Evolutionary conservation across 257 asterid species (phyloP).

Genomic region (Jacaranda mimosifolia): DNA sequence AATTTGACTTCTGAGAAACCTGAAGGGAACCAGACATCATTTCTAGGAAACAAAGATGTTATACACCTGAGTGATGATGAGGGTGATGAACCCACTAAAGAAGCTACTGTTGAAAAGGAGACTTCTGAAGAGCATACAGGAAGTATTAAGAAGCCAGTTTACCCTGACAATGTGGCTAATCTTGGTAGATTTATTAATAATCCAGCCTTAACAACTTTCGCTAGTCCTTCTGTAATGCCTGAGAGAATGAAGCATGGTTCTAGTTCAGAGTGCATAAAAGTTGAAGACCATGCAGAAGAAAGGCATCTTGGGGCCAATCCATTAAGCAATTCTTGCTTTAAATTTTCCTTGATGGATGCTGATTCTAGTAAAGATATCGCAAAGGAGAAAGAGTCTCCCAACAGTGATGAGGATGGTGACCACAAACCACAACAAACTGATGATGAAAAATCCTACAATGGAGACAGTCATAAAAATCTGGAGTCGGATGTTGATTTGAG

Average conservation of each 20-base stretch:
- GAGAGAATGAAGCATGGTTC: conserved; percentile 48
- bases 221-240: conserved; percentile 21
- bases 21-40: conserved; percentile 48
- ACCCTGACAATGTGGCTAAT: conserved; percentile 37
- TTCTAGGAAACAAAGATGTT: conserved; percentile 51
- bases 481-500: conserved; percentile 57
- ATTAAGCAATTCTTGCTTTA: conserved; percentile 23
- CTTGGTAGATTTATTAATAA: conserved; percentile 37
- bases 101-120: conserved; percentile 44
- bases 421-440: conserved; percentile 47
- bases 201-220: conserved; percentile 38
- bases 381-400: conserved; percentile 43
- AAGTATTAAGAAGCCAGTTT: conserved; percentile 34
- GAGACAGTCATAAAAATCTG: conserved; percentile 50
- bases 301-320: conserved; percentile 35
- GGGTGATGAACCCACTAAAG: conserved; percentile 48
- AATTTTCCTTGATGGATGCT: conserved; percentile 11
- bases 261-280: conserved; percentile 48
- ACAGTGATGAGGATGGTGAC: conserved; percentile 43
- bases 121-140: conserved; percentile 43
- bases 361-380: conserved; percentile 30
- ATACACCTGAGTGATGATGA: conserved; percentile 81
- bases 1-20: conserved; percentile 42
- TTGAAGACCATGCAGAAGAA: conserved; percentile 51
- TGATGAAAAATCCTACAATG: conserved; percentile 49